Conservation (phyloP, 768 basidiomycete genomes). For the Lactarius tabidus region DNA sequence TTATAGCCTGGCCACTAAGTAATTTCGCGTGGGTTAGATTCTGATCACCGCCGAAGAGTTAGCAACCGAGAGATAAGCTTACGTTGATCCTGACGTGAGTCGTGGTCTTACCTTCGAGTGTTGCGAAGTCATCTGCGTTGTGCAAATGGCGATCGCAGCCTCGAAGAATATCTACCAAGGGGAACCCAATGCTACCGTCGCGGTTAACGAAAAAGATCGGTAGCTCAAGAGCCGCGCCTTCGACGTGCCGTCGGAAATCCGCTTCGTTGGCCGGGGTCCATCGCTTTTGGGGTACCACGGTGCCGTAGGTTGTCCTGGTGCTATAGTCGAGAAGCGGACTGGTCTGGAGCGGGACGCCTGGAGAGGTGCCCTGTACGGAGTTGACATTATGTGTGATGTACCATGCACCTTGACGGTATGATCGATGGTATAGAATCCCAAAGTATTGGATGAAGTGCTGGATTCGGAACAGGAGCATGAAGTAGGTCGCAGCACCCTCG, state of each 20-base stretch:
- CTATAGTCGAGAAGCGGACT: not conserved
- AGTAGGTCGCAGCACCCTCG: not conserved
- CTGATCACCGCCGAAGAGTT: not conserved
- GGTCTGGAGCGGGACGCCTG: not conserved
- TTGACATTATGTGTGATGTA: not conserved
- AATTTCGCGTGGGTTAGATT: not conserved
- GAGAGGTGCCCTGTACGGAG: not conserved
- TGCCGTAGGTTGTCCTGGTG: not conserved
- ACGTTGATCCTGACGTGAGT: too few relatives aligned
- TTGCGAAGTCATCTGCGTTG: too few relatives aligned
- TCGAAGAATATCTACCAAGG: slow-evolving; percentile 3
- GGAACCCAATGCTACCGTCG: not conserved
- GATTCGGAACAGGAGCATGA: not conserved
- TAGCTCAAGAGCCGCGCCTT: not conserved
- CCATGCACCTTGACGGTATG: slow-evolving; percentile 3
- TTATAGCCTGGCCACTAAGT: slow-evolving; percentile 6
- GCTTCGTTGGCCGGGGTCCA: slow-evolving; percentile 7
- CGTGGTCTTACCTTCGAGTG: too few relatives aligned
- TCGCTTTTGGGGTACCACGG: slow-evolving; percentile 11
- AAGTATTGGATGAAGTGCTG: not conserved
- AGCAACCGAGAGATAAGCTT: too few relatives aligned
- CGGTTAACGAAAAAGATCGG: too few relatives aligned
- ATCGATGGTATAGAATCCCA: not conserved
- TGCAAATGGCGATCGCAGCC: too few relatives aligned
- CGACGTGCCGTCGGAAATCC: slow-evolving; percentile 7